Evolutionary conservation across 2,329 filamentous ascomycete species (phyloP).

Genomic region (Neoarthrinium moseri): DNA sequence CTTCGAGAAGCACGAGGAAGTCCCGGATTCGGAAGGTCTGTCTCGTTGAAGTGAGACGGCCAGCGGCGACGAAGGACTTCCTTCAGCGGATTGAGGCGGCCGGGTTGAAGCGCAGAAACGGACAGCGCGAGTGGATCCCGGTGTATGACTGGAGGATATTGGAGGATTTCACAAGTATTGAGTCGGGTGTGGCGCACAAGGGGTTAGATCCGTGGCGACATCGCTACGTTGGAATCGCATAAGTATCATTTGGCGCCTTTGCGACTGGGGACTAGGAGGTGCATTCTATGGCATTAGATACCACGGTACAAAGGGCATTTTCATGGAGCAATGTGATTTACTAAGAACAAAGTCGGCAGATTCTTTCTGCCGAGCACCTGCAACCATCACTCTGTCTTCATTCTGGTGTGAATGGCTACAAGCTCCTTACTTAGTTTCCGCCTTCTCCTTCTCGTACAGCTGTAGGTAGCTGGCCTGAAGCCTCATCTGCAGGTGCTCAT

Average conservation of each 20-base stretch:
- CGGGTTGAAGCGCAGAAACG: conserved; percentile 23
- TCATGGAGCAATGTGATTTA: too few species aligned
- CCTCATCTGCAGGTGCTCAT: conserved; percentile 62
- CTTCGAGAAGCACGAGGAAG: not conserved
- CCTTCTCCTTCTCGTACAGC: conserved; percentile 42
- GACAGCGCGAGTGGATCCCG: conserved; percentile 34
- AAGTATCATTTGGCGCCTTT: too few species aligned
- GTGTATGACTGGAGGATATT: conserved; percentile 49
- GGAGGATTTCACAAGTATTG: conserved; percentile 36
- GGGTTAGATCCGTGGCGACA: conserved; percentile 40
- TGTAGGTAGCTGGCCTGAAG: conserved; percentile 58
- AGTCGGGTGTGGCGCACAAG: conserved; percentile 33
- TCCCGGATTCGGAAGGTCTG: conserved; percentile 28
- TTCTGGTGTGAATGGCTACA: too few species aligned
- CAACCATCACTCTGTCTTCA: too few species aligned
- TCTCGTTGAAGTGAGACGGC: conserved; percentile 38
- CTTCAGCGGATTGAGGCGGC: conserved; percentile 29
- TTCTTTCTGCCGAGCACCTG: too few species aligned
- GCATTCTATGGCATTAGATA: not conserved
- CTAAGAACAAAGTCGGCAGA: too few species aligned
- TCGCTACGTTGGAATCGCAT: conserved; percentile 43
- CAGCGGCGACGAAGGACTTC: conserved; percentile 30
- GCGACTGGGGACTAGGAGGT: not conserved
- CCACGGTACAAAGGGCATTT: too few species aligned
- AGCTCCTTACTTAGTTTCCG: not conserved